Base-by-base conservation (phyloP, 1,139 yeast species). In the Blastobotrys ciferrii region DNA sequence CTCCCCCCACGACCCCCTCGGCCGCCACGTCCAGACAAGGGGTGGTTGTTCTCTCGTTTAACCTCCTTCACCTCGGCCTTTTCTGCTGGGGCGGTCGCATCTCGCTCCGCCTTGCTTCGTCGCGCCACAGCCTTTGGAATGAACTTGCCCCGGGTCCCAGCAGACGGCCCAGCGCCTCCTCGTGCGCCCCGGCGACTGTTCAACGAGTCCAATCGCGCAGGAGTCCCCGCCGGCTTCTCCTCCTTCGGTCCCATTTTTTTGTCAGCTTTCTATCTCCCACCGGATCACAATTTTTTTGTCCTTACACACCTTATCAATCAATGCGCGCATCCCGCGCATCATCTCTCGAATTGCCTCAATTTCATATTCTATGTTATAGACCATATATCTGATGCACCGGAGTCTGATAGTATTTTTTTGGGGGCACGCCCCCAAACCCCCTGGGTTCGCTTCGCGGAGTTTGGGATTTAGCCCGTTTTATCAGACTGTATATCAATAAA, bases 91-190 rank as follows among this genome's bases (percentile, higher is more conserved):
- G 89, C 89, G 35, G 81, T 80, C 40, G 84, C 81, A 25, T 81
- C 94, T 63, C 96, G 73, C 60, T 87, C 96, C 59, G 86, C 92
- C 58, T 87, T 84, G 17, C 88, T 71, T 63, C 87, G 80, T 66
- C 97, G 74, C 1, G 87, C 87, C 37, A 88, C 95, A 1, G 75
- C 83, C 64, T 88, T 88, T 1, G 96, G 96, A 62, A 82, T 79
- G 67, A 88, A 88, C 65, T 84, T 82, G 78, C 72, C 25, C 75
- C 73, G 17, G 81, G 79, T 25, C 3, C 43, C 42, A 2, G 47
- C 28, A 5, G 47, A 39, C 6, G 49, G 42, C 9, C 41, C 25
- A 23, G 28, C 28, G 9, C 28, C 28, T 23, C 28, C 28, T 6
- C 28, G n/a, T n/a, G n/a, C n/a, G 11, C 38, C 46, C 12, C 33